Percentiles rank a stretch among this genome's conserved stretches.
These are phyloP conservation scores for Cymodocea nodosa DNA, from an alignment of 116 monocot species.

Conservation along the genomic window DNA sequence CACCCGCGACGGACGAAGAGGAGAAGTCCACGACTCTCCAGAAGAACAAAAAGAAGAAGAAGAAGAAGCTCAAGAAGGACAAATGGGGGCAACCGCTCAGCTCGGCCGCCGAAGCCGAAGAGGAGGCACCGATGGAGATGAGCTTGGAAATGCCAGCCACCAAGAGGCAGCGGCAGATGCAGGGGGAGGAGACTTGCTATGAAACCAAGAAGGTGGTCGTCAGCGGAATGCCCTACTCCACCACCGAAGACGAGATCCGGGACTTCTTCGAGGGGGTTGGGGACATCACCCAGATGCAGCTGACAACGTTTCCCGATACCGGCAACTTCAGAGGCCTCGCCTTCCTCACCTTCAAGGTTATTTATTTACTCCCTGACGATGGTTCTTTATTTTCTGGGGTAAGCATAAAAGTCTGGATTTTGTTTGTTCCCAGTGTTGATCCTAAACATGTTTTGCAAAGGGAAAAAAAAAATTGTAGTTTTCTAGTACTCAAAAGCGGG, in stretches of 20 bases:
- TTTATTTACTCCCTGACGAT: too few species aligned
- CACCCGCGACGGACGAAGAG: neutral
- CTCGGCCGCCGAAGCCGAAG: neutral
- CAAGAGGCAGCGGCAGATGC: neutral
- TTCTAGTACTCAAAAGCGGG: too few species aligned
- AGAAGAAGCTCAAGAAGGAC: neutral
- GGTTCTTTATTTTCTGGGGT: too few species aligned
- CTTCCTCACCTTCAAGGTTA: conserved; percentile 13
- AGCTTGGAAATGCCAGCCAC: neutral
- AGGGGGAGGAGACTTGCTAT: neutral
- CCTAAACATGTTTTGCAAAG: too few species aligned
- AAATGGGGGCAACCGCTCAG: neutral
- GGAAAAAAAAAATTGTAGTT: too few species aligned
- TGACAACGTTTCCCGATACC: conserved; percentile 5
- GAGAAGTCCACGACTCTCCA: neutral
- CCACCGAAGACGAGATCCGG: conserved; percentile 6
- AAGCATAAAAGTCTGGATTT: too few species aligned
- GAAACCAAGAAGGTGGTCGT: conserved; percentile 7
- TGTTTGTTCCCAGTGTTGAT: too few species aligned
- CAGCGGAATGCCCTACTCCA: conserved; percentile 6
- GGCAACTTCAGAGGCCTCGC: conserved; percentile 11
- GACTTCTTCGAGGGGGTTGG: conserved; percentile 5
- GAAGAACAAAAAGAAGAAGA: neutral
- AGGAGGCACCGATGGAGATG: neutral
- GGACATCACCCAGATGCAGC: neutral